Conservation (phyloP, 768 basidiomycete species). For the Rhodotorula paludigena region DNA sequence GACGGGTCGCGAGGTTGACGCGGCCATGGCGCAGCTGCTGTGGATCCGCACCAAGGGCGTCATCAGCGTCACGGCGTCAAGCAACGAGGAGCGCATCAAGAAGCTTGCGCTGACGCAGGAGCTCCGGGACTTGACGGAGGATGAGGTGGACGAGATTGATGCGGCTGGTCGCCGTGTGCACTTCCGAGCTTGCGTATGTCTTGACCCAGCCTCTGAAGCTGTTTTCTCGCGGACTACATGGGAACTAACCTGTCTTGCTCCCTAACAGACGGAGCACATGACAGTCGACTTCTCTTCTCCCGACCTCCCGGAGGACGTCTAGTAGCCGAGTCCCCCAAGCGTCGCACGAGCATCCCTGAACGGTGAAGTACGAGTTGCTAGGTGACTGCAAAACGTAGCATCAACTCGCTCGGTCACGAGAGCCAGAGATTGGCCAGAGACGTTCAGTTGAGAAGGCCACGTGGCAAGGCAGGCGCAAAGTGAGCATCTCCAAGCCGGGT, state of each 20-base stretch:
- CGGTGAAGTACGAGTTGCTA: no score
- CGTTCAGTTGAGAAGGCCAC: no score
- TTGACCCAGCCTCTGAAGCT: neutral
- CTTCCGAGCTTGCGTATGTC: slow-evolving; percentile 34
- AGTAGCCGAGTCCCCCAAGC: no score
- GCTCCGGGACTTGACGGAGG: slow-evolving; percentile 40
- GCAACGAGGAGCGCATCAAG: slow-evolving; percentile 40
- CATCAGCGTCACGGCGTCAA: slow-evolving; percentile 42
- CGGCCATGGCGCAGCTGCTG: slow-evolving; percentile 41
- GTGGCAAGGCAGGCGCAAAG: no score
- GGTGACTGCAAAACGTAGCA: no score
- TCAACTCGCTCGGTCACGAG: no score
- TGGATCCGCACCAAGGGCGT: slow-evolving; percentile 44
- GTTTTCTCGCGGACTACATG: no score
- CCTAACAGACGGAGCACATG: slow-evolving; percentile 44
- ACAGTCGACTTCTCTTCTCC: slow-evolving; percentile 44
- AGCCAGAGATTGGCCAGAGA: no score
- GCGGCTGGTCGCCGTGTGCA: slow-evolving; percentile 44
- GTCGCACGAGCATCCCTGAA: no score
- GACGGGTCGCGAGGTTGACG: slow-evolving; percentile 40
- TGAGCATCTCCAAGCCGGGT: no score
- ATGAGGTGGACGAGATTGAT: slow-evolving; percentile 48
- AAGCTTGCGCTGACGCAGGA: slow-evolving; percentile 38
- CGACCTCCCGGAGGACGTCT: slow-evolving; percentile 20
- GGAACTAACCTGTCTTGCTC: no score